Base-by-base conservation (phyloP, 352 stramenopile species). In the Phytopythium montanum region DNA sequence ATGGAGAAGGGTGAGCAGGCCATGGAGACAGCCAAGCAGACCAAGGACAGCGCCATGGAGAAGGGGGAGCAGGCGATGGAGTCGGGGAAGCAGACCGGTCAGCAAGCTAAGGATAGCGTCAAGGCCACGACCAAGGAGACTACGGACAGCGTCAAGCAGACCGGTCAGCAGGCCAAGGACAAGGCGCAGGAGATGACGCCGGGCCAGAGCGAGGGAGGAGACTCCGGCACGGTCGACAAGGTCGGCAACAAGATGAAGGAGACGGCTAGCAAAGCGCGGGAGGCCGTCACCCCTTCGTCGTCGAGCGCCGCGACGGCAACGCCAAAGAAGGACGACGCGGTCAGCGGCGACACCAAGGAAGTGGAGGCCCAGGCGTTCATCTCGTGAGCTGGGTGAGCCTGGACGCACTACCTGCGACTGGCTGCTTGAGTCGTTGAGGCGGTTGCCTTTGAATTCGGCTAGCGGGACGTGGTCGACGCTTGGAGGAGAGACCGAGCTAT, bases 11-110 rank as follows among this genome's bases (percentile, higher is more conserved):
- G 59, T 1, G 33, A 29, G 3, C 34, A 70, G 7, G 53, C 65
- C 23, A 72, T 65, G 60, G 55, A 69, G 2, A 63, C 36, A 0
- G 59, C 39, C 19, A 70, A 63, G 19, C 63, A 75, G 13, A 34
- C 56, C 31, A 3, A 60, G 13, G 49, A 56, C 13, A 57, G 51
- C 5, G 60, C 45, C 4, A 57, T 48, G 25, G 53, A 75, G 10
- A 69, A 56, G 36, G 61, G 46, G 0, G 59, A 67, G 26, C 46
- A 63, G 1, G 28, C 71, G 44, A 64, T 56, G 0, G 59, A 46
- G 10, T 48, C 31, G 10, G 58, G 48, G 41, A 59, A 65, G 50
- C 38, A 23, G 56, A 25, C 60, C 16, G 59, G 51, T 5, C 49
- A 63, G 21, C 44, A 67, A 5, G 36, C 36, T 12, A 65, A n/a